Conservation (phyloP, 176 grass and related monocot species). For the Zea mays region Zm-B73-REFERENCE-NAM-5.0 NC_050096.1:174736001-174736500, state of each 20-base stretch:
- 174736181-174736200: conserved; percentile 43
- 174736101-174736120: conserved; percentile 95
- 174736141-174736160: conserved; percentile 98
- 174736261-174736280: conserved; percentile 98
- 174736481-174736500: conserved; percentile 20
- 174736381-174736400: conserved; percentile 89
- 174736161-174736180: conserved; percentile 90
- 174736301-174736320: conserved; percentile 98
- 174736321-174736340: conserved; percentile 99
- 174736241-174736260: conserved; percentile 73
- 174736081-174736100: conserved; percentile 94
- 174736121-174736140: conserved; percentile 99
- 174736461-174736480: neutral
- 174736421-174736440: conserved; percentile 11
- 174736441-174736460: neutral
- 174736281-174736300: conserved; percentile 98
- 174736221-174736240: conserved; percentile 34
- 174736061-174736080: conserved; percentile 87
- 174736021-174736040: conserved; percentile 58
- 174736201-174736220: neutral
- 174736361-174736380: conserved; percentile 90
- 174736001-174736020: neutral
- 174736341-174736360: conserved; percentile 93
- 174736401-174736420: conserved; percentile 47
- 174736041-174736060: conserved; percentile 96